phyloP scores from a whole-genome alignment of 257 asterid genomes.

The Solanum medicagineum region DNA sequence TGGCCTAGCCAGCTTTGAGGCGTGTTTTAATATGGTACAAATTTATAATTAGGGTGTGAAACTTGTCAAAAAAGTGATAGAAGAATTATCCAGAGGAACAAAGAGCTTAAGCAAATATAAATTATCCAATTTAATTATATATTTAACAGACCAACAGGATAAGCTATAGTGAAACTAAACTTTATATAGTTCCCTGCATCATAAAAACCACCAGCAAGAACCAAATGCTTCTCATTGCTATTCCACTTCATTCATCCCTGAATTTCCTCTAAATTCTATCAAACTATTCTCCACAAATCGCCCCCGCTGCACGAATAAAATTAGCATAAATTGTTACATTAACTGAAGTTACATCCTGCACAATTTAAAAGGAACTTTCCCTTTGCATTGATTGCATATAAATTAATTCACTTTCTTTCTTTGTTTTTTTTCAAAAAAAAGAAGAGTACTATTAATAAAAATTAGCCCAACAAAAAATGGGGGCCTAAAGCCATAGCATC shows the following conservation, averaged over 20 bases:
- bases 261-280: slow-evolving; percentile 30
- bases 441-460: too few relatives aligned
- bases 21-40: neutral
- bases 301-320: slow-evolving; percentile 19
- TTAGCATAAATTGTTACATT: too few relatives aligned
- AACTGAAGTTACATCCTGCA: too few relatives aligned
- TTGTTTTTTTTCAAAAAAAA: too few relatives aligned
- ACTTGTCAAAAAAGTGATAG: neutral
- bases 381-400: too few relatives aligned
- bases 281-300: slow-evolving; percentile 8
- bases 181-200: slow-evolving; percentile 50
- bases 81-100: slow-evolving; percentile 18
- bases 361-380: too few relatives aligned
- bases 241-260: slow-evolving; percentile 40
- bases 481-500: too few relatives aligned
- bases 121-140: slow-evolving; percentile 51
- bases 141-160: slow-evolving; percentile 32
- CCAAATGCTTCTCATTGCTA: slow-evolving; percentile 6
- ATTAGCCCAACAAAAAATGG: too few relatives aligned
- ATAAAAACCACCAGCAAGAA: slow-evolving; percentile 55
- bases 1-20: neutral
- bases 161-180: slow-evolving; percentile 44
- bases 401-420: too few relatives aligned
- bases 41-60: neutral
- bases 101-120: slow-evolving; percentile 40